These are phyloP conservation scores for Camellia granthamiana DNA, from an alignment of 148 eudicot species.

Conservation along the genomic window DNA sequence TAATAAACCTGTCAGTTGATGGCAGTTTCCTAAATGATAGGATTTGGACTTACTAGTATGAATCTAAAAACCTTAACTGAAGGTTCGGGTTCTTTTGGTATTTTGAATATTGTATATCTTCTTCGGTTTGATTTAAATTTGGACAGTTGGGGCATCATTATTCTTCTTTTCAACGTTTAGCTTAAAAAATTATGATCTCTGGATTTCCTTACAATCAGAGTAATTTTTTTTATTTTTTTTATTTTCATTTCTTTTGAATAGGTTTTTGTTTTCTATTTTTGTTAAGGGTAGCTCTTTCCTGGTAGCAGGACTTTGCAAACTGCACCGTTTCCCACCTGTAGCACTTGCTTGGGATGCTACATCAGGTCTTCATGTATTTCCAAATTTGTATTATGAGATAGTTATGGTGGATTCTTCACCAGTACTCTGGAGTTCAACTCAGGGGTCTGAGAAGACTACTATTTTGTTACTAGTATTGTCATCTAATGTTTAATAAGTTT, in stretches of 20 bases:
- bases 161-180: neutral
- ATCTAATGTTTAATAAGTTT: neutral
- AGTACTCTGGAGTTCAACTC: constrained; percentile 76
- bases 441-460: constrained; percentile 66
- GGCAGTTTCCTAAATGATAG: neutral
- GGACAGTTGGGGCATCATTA: neutral
- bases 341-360: constrained; percentile 91
- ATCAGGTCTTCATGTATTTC: constrained; percentile 84
- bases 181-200: neutral
- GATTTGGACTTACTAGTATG: neutral
- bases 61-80: neutral
- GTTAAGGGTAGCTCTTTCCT: constrained; percentile 7
- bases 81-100: neutral
- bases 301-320: constrained; percentile 73
- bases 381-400: constrained; percentile 69
- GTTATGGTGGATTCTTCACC: constrained; percentile 85
- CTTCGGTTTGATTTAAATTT: neutral
- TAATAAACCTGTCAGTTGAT: constrained; percentile 5
- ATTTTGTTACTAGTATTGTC: constrained; percentile 70
- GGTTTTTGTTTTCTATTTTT: neutral
- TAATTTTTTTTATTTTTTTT: too few relatives aligned
- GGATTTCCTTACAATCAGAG: neutral
- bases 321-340: constrained; percentile 94
- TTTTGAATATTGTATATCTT: neutral
- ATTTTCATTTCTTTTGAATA: neutral